phyloP scores from a whole-genome alignment of 1,139 yeast genomes.

The Yamadazyma atlantica region DNA sequence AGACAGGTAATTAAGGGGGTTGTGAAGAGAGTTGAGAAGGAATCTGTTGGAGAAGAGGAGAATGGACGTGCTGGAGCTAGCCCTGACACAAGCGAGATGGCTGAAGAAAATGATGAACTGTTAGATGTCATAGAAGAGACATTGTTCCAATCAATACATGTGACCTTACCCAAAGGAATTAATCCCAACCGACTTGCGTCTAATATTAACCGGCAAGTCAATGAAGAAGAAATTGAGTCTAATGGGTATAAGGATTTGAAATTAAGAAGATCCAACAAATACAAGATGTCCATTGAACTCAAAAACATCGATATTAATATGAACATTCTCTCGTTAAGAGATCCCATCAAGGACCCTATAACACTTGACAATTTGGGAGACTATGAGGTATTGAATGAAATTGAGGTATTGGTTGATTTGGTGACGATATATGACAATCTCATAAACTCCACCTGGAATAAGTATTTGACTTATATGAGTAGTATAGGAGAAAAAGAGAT shows the following conservation, averaged over 20 bases:
- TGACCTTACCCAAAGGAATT: constrained; percentile 55
- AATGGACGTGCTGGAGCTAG: no score
- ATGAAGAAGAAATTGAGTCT: constrained; percentile 23
- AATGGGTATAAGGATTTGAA: constrained; percentile 42
- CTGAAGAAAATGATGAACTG: constrained; percentile 20
- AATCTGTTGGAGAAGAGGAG: constrained; percentile 29
- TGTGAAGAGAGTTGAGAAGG: constrained; percentile 58
- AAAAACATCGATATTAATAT: constrained; percentile 51
- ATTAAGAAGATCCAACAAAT: constrained; percentile 61
- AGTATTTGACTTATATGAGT: constrained; percentile 70
- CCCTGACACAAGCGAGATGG: no score
- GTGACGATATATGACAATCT: constrained; percentile 58
- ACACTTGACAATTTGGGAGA: constrained; percentile 3
- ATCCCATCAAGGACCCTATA: constrained; percentile 36
- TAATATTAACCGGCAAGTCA: constrained; percentile 49
- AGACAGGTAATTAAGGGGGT: constrained; percentile 64
- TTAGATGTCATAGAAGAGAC: constrained; percentile 54
- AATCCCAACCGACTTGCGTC: constrained; percentile 49
- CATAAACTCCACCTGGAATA: constrained; percentile 89
- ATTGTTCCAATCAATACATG: constrained; percentile 70
- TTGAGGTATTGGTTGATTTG: constrained; percentile 26
- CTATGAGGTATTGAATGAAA: constrained; percentile 49
- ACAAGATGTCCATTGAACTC: constrained; percentile 63
- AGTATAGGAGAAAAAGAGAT: constrained; percentile 69
- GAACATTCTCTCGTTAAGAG: constrained; percentile 46